These are phyloP conservation scores for Emmonsia crescens DNA, from an alignment of 2,329 filamentous ascomycete genomes.

Conservation along the genomic window DNA sequence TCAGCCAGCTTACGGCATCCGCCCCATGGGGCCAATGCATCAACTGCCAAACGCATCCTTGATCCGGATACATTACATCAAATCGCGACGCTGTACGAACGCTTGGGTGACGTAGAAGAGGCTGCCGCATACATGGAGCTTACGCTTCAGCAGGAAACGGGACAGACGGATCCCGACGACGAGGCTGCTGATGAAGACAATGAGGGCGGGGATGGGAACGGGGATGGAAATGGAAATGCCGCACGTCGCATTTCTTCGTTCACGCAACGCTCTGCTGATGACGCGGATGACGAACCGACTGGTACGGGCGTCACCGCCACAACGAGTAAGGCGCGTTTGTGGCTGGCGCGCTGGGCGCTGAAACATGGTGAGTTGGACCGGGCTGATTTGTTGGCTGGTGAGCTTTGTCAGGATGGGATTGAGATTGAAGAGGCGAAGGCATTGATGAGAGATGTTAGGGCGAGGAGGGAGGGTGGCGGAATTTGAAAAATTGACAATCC, in stretches of 20 bases:
- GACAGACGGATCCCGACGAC: slow-evolving; percentile 37
- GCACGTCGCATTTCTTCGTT: slow-evolving; percentile 17
- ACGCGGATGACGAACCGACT: slow-evolving; percentile 28
- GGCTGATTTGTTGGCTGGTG: slow-evolving; percentile 71
- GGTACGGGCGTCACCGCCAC: slow-evolving; percentile 81
- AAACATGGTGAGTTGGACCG: slow-evolving; percentile 61
- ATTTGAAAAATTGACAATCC: neutral
- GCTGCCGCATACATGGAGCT: slow-evolving; percentile 93
- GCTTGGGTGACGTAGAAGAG: slow-evolving; percentile 63
- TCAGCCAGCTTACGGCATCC: slow-evolving; percentile 33
- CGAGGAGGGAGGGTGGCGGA: slow-evolving; percentile 49
- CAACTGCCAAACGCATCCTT: slow-evolving; percentile 40
- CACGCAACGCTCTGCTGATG: slow-evolving; percentile 24
- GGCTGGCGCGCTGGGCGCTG: slow-evolving; percentile 79
- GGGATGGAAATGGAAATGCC: slow-evolving; percentile 39
- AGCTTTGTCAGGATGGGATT: slow-evolving; percentile 88
- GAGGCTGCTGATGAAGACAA: slow-evolving; percentile 25
- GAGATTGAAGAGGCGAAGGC: slow-evolving; percentile 97
- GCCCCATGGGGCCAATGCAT: slow-evolving; percentile 21
- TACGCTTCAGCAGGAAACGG: slow-evolving; percentile 84
- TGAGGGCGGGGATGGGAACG: slow-evolving; percentile 24
- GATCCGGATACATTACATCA: slow-evolving; percentile 86
- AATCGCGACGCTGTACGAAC: slow-evolving; percentile 82
- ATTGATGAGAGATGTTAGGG: slow-evolving; percentile 73
- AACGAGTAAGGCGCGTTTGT: slow-evolving; percentile 85